A percentile compares a stretch with the other conserved stretches of the same genome.
Conservation (phyloP, 352 stramenopile species). For the Pythium rishiriense region DNA sequence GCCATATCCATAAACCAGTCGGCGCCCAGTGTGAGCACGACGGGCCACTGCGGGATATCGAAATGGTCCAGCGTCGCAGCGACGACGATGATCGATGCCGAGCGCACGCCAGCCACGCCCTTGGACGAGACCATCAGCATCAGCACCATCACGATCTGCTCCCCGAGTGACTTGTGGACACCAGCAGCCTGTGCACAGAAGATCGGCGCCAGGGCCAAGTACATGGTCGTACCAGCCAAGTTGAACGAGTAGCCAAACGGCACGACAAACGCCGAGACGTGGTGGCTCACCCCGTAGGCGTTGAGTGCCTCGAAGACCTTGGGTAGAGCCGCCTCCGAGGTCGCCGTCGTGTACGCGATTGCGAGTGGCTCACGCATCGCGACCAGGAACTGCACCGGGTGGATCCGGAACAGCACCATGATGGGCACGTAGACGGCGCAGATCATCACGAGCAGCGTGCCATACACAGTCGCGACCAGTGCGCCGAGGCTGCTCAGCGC, state of each 20-base stretch:
- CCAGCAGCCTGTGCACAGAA: slow-evolving; percentile 58
- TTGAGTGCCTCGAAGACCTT: slow-evolving; percentile 58
- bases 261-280: slow-evolving; percentile 58
- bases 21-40: slow-evolving; percentile 50
- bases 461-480: slow-evolving; percentile 49
- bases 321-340: slow-evolving; percentile 38
- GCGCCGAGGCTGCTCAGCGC: slow-evolving; percentile 39
- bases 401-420: slow-evolving; percentile 51
- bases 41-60: slow-evolving; percentile 57
- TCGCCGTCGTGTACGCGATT: slow-evolving; percentile 45
- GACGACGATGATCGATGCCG: slow-evolving; percentile 13
- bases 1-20: slow-evolving; percentile 71
- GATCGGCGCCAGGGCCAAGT: slow-evolving; percentile 46
- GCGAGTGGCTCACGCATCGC: slow-evolving; percentile 52
- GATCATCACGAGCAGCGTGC: slow-evolving; percentile 48
- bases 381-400: slow-evolving; percentile 38
- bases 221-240: slow-evolving; percentile 52
- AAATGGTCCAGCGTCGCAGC: slow-evolving; percentile 22
- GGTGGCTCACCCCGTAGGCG: slow-evolving; percentile 46
- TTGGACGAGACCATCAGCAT: slow-evolving; percentile 17
- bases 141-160: slow-evolving; percentile 20
- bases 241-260: slow-evolving; percentile 74
- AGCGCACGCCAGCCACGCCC: slow-evolving; percentile 14
- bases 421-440: slow-evolving; percentile 45
- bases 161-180: slow-evolving; percentile 24